Evolutionary conservation across 208 protist genomes (phyloP), one percentile per base, ranked within the genome.

Genomic region (Phytomonas serpens): DNA sequence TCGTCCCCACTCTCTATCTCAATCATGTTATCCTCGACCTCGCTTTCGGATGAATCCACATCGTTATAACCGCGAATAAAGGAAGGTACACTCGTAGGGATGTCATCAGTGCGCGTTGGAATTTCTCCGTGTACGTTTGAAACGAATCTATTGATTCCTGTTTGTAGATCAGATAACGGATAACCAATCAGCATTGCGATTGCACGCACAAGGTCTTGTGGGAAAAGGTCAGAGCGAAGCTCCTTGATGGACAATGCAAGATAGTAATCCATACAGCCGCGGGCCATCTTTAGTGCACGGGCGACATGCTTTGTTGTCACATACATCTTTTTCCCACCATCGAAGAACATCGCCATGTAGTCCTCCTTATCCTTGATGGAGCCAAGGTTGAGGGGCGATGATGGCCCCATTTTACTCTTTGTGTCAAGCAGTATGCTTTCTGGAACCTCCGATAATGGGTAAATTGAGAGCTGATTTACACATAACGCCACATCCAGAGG

Each of bases 201-300:
- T 23, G 77, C 77, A 23, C 70, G 52, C 57, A 86, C 78, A 65
- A 94, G 71, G 10, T 78, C 62, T 52, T 87, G 76, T 0, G 91
- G 91, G 64, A 96, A 96, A 6, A 81, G 71, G 62, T 90, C 87
- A 4, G 86, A 84, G 57, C 86, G 75, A 1, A 94, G 79, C 36
- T 86, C 79, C 51, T 88, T 89, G 74, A 96, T 92, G 70, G 80
- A 80, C 31, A 89, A 78, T 9, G 87, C 88, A 38, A 96, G 79
- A 69, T 92, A 96, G 71, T 90, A 94, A 70, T 96, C 91, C 71
- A 96, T 89, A 75, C 86, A 93, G 33, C 92, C 79, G 7, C 88
- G 81, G 31, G 84, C 78, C 47, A 84, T 82, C 69, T 86, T 76
- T 37, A 96, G 52, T 14, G 81, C 75, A 16, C 63, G 61, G 33